phyloP scores from a whole-genome alignment of 192 early-diverging fungal genomes.

The Funneliformis geosporum region DNA sequence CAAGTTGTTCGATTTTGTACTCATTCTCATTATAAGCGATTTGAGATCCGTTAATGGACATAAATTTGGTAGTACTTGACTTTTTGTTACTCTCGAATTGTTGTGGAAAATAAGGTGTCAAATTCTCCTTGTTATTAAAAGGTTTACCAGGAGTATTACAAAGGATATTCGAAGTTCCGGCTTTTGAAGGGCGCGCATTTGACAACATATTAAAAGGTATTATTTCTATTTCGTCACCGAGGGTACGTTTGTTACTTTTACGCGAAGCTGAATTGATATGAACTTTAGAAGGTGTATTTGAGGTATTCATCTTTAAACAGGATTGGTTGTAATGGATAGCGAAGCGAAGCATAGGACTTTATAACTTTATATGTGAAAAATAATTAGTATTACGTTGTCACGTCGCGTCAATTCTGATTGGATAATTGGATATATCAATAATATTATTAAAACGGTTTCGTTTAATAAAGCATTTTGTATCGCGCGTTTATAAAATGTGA shows the following conservation, averaged over 20 bases:
- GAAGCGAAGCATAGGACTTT: too few relatives aligned
- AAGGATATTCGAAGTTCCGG: background rate
- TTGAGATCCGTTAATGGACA: background rate
- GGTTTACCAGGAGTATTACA: background rate
- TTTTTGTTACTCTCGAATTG: background rate
- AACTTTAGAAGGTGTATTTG: background rate
- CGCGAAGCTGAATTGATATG: background rate
- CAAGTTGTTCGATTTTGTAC: background rate
- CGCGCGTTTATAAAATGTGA: too few relatives aligned
- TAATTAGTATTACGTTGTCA: too few relatives aligned
- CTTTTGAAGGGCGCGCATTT: background rate
- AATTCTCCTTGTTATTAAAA: background rate
- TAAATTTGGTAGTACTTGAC: background rate
- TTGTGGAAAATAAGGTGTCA: background rate
- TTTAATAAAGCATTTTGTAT: too few relatives aligned
- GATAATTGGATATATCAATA: too few relatives aligned
- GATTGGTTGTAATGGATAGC: too few relatives aligned
- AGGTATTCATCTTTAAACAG: background rate
- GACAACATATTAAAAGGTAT: background rate
- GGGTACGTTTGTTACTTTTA: background rate
- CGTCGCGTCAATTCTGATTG: too few relatives aligned
- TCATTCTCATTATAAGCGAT: background rate
- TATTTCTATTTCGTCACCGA: background rate
- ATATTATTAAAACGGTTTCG: too few relatives aligned
- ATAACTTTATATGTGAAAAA: too few relatives aligned